Evolutionary conservation across 2,329 filamentous ascomycete genomes (phyloP).

Genomic region (Colletotrichum lini): DNA sequence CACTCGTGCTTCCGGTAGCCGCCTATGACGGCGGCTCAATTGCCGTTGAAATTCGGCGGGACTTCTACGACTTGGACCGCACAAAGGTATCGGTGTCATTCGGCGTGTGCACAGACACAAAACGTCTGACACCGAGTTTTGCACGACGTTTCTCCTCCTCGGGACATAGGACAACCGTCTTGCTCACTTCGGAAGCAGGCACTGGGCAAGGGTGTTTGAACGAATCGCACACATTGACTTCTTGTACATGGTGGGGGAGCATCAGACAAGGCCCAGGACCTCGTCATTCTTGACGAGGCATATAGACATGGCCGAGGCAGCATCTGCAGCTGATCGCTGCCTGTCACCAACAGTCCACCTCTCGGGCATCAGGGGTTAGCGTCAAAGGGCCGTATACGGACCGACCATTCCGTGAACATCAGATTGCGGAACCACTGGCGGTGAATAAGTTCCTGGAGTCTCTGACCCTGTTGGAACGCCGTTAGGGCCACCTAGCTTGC

Average conservation of each 20-base stretch:
- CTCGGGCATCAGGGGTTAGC: constrained; percentile 11
- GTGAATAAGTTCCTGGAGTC: neutral
- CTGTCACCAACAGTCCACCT: constrained; percentile 39
- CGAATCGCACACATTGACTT: neutral
- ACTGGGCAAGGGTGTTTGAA: constrained; percentile 18
- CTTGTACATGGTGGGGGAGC: neutral
- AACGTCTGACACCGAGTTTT: neutral
- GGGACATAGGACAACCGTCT: neutral
- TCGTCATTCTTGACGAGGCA: constrained; percentile 12
- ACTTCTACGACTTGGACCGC: neutral
- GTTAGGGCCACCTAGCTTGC: constrained; percentile 3
- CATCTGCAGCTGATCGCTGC: constrained; percentile 37
- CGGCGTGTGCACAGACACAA: neutral
- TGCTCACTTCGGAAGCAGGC: neutral
- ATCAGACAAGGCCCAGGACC: constrained; percentile 1
- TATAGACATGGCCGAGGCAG: constrained; percentile 34
- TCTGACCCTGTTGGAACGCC: constrained; percentile 15
- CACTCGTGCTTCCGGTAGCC: constrained; percentile 37
- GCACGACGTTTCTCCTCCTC: constrained; percentile 1
- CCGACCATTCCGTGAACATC: constrained; percentile 30
- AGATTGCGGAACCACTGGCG: neutral
- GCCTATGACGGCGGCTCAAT: constrained; percentile 23
- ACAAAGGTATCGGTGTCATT: neutral
- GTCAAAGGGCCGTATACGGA: constrained; percentile 31
- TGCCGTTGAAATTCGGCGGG: constrained; percentile 3